A percentile compares a stretch with the other conserved stretches of the same genome.
These are phyloP conservation scores for Cynanchum wilfordii DNA, from an alignment of 257 asterid genomes.

Conservation along the genomic window DNA sequence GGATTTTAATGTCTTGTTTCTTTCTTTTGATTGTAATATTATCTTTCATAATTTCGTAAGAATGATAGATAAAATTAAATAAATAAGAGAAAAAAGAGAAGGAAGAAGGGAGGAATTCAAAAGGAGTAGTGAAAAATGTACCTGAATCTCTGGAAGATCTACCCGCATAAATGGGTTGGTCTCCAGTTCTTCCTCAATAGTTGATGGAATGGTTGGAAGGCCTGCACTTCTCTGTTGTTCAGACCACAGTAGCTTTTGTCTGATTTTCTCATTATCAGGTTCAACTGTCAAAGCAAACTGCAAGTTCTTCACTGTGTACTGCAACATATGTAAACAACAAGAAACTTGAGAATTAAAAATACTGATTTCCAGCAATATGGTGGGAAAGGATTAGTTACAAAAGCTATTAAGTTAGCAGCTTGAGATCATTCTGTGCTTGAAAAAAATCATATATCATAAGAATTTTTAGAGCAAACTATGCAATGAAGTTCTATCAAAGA, in stretches of 20 bases:
- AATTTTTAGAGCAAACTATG: not conserved
- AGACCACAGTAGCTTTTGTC: constrained; percentile 36
- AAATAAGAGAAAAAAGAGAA: not conserved
- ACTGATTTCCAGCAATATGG: not conserved
- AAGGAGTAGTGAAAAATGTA: constrained; percentile 11
- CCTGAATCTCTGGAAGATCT: constrained; percentile 86
- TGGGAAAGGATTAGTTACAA: not conserved
- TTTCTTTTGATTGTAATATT: too few species aligned
- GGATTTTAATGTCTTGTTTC: too few species aligned
- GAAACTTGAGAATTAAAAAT: not conserved
- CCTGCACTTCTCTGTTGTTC: constrained; percentile 28
- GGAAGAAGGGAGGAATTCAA: not conserved
- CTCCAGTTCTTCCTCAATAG: constrained; percentile 76
- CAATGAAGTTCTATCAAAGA: not conserved
- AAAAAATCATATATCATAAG: not conserved
- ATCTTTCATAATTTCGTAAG: too few species aligned
- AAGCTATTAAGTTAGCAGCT: not conserved
- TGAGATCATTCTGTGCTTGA: not conserved
- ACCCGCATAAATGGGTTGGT: constrained; percentile 94
- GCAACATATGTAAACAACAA: constrained; percentile 4
- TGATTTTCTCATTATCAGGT: constrained; percentile 58
- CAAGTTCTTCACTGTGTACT: constrained; percentile 61
- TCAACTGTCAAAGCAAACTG: constrained; percentile 75
- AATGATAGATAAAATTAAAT: not conserved
- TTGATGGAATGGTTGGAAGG: constrained; percentile 89